Conservation (phyloP, 768 basidiomycete genomes). For the Gymnopilus junonius region DNA sequence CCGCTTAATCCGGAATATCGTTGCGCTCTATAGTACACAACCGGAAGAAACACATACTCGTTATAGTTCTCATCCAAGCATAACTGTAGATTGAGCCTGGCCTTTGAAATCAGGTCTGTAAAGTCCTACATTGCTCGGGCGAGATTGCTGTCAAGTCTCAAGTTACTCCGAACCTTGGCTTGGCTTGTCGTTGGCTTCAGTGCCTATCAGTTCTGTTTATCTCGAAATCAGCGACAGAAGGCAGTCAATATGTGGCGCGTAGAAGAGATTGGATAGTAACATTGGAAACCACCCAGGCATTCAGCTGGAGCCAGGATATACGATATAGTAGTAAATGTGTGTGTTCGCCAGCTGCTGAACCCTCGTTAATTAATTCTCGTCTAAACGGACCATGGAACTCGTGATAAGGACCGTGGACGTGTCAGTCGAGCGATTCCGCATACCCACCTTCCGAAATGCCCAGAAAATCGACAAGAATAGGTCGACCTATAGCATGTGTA, state of each 20-base stretch:
- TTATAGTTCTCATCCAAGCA: background rate
- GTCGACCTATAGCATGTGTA: constrained; percentile 20
- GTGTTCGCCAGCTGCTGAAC: background rate
- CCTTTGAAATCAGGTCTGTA: background rate
- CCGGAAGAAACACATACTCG: constrained; percentile 1
- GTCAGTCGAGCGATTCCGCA: constrained; percentile 4
- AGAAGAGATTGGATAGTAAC: no score
- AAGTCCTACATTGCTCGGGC: background rate
- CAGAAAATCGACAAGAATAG: constrained; percentile 27
- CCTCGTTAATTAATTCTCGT: background rate
- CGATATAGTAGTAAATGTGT: no score
- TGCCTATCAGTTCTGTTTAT: background rate
- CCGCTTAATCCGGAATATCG: background rate
- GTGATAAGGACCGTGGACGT: background rate
- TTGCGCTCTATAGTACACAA: no score
- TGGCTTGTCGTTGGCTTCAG: background rate
- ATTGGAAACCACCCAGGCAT: no score
- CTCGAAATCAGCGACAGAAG: background rate
- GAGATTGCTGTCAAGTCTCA: background rate
- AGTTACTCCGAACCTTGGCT: background rate
- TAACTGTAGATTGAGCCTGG: background rate
- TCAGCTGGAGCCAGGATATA: no score
- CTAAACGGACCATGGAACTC: background rate
- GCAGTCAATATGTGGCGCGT: background rate
- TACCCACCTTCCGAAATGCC: constrained; percentile 16